Percentiles rank a stretch among this genome's conserved stretches.
Evolutionary conservation across 352 stramenopile species (phyloP).

Genomic region (Globisporangium spinosum): DNA sequence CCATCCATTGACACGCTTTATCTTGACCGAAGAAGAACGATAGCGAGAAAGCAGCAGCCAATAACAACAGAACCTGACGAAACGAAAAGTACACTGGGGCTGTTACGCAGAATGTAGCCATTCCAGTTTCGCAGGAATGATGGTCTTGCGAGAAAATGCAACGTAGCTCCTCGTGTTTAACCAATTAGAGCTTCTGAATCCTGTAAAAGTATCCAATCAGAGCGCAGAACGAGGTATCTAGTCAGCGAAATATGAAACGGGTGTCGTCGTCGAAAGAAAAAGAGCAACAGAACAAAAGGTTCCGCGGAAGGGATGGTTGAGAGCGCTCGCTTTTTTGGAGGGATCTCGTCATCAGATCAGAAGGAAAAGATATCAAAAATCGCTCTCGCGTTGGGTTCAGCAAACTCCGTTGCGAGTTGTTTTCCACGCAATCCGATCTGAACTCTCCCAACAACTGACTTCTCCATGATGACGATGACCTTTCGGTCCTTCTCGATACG

Average conservation of each 20-base stretch:
- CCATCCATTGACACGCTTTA: not conserved
- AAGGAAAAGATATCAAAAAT: not conserved
- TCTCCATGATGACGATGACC: not conserved
- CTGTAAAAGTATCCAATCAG: not conserved
- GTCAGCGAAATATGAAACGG: not conserved
- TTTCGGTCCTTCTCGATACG: not conserved
- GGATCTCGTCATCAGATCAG: not conserved
- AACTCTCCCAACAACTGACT: not conserved
- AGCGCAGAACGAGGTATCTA: not conserved
- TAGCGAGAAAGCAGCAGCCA: not conserved
- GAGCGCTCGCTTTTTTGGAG: not conserved
- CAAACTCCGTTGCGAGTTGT: not conserved
- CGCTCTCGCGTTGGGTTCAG: not conserved
- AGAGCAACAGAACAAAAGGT: not conserved
- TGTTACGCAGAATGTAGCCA: constrained; percentile 7
- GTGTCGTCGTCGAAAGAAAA: not conserved
- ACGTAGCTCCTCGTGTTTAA: not conserved
- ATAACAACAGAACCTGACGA: not conserved
- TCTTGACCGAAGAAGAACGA: constrained; percentile 1
- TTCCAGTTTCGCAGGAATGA: not conserved
- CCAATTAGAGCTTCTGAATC: not conserved
- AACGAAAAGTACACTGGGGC: not conserved
- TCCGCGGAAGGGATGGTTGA: not conserved
- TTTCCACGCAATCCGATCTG: not conserved
- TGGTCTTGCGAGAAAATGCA: constrained; percentile 2